Percentiles rank a stretch among this genome's conserved stretches.
Evolutionary conservation across 805 yeast genomes (phyloP).

Genomic region (Candida piceae): DNA sequence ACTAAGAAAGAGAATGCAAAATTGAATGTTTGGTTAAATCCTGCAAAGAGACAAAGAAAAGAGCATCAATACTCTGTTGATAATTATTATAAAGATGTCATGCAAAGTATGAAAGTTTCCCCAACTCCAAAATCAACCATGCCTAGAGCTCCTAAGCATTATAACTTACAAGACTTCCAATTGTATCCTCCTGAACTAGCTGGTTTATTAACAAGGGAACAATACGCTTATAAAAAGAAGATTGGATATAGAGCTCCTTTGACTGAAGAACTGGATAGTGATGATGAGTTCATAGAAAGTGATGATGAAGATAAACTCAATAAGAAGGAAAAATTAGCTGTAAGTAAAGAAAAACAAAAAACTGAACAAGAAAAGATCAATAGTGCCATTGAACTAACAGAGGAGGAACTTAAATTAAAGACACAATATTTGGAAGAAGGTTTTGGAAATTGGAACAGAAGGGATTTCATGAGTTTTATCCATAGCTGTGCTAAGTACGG

Average conservation of each 20-base stretch:
- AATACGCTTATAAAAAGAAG: constrained; percentile 54
- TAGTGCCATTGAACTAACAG: constrained; percentile 52
- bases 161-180: constrained; percentile 68
- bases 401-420: constrained; percentile 54
- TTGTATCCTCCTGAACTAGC: constrained; percentile 56
- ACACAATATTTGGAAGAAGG: constrained; percentile 49
- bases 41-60: constrained; percentile 68
- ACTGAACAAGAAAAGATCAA: constrained; percentile 54
- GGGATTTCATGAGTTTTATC: constrained; percentile 69
- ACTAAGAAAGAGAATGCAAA: constrained; percentile 50
- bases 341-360: constrained; percentile 31
- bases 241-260: constrained; percentile 54
- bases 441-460: constrained; percentile 64
- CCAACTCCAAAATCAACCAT: constrained; percentile 33
- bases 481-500: constrained; percentile 70
- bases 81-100: constrained; percentile 68
- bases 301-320: constrained; percentile 27
- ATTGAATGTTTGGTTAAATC: constrained; percentile 61
- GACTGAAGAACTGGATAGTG: constrained; percentile 55
- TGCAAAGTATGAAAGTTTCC: constrained; percentile 36
- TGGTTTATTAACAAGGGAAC: constrained; percentile 58
- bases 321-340: constrained; percentile 19
- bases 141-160: constrained; percentile 59
- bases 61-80: constrained; percentile 76
- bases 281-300: constrained; percentile 38